Evolutionary conservation across 1,139 yeast species (phyloP), one percentile per base, ranked within the genome.

Genomic region (Insectozyma bohioensis): DNA sequence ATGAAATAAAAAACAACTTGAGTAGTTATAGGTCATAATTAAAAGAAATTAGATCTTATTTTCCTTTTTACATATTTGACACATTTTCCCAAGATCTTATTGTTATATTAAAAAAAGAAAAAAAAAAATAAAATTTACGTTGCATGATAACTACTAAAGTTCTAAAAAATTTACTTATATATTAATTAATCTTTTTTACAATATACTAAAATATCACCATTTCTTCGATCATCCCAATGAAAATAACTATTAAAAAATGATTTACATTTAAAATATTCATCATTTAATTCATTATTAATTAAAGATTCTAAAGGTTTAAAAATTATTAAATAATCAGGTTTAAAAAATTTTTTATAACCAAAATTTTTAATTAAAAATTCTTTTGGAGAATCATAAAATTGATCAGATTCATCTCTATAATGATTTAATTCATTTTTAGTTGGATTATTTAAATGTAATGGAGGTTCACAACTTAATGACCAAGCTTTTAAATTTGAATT

Each of bases 391-490:
- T 73, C 80, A 51, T 85, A 90, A 46, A 94, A 84, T 38, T 62
- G 65, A 52, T 92, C 98, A 21, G 96, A 86, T 52, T 88, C 95
- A 52, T 92, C 98, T 54, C 76, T 64, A 51, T 92, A 94, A 0
- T 42, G 35, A 0, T 46, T 49, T 4, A 82, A 40, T 46, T 56
- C 37, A 40, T 57, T 33, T 24, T 26, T 2, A 34, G 46, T 36
- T 15, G 58, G 42, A 11, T 42, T 24, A 42, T 24, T 26, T 8
- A 67, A 46, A 41, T 67, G 72, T 12, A 86, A 57, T 1, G 98
- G 98, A 0, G 98, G 99, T 42, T 87, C 95, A 54, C 99, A 94
- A 0, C 95, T 79, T 24, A 94, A 63, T 39, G 83, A 82, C 95
- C 96, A 85, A 1, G 64, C 47, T 1, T 37, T 24, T 4, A 76